Evolutionary conservation across 2,329 filamentous ascomycete species (phyloP).

Genomic region (Neonectria magnoliae): DNA sequence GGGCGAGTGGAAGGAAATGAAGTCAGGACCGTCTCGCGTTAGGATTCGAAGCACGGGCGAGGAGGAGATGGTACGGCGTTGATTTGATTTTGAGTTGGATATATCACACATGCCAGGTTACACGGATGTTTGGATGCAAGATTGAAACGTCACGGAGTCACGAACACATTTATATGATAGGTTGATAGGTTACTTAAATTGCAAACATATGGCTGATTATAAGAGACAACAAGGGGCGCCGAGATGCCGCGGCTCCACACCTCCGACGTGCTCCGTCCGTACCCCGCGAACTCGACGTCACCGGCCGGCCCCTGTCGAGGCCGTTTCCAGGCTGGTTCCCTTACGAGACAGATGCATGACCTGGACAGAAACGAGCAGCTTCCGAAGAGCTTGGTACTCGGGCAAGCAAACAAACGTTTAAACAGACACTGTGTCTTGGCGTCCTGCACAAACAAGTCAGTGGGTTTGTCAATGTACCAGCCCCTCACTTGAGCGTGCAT

Average conservation of each 20-base stretch:
- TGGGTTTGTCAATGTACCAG: background rate
- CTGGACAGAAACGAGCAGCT: background rate
- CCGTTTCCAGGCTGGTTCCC: background rate
- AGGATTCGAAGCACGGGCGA: constrained; percentile 41
- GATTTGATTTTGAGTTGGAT: constrained; percentile 3
- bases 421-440: background rate
- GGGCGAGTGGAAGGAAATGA: constrained; percentile 74
- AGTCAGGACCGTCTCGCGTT: constrained; percentile 65
- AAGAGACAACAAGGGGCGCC: background rate
- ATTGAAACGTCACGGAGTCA: constrained; percentile 9
- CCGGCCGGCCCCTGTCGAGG: background rate
- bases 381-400: background rate
- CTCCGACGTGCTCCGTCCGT: constrained; percentile 9
- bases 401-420: background rate
- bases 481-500: constrained; percentile 3
- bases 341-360: background rate
- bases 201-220: background rate
- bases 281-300: constrained; percentile 3
- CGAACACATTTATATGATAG: background rate
- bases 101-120: background rate
- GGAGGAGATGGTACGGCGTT: constrained; percentile 34
- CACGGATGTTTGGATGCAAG: constrained; percentile 2
- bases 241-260: constrained; percentile 10
- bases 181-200: background rate
- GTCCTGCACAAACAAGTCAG: background rate